Evolutionary conservation across 768 basidiomycete species (phyloP).

Genomic region (Cystofilobasidium ferigula): DNA sequence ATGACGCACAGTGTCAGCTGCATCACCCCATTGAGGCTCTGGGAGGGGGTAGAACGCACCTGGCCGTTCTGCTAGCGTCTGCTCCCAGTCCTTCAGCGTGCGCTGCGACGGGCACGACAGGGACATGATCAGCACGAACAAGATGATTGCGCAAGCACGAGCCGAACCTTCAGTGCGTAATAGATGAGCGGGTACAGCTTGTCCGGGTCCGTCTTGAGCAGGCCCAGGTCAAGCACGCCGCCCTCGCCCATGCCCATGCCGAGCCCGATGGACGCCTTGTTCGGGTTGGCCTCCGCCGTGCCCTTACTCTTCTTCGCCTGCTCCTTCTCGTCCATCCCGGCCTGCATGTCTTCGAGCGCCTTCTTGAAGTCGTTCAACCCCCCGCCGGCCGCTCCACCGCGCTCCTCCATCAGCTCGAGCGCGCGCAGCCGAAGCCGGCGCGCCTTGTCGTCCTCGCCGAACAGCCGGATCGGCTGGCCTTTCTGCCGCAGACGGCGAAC

Average conservation of each 20-base stretch:
- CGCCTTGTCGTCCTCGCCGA: constrained; percentile 92
- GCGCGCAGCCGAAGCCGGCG: constrained; percentile 78
- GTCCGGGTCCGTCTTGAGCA: constrained; percentile 84
- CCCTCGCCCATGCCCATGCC: constrained; percentile 39
- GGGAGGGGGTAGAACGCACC: constrained; percentile 45
- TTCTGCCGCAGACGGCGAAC: constrained; percentile 76
- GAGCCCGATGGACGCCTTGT: constrained; percentile 42
- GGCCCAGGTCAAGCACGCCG: constrained; percentile 57
- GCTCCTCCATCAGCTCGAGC: constrained; percentile 84
- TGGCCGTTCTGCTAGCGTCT: constrained; percentile 85
- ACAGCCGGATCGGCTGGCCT: constrained; percentile 86
- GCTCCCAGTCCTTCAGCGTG: constrained; percentile 89
- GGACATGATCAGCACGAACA: neutral
- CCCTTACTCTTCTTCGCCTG: constrained; percentile 37
- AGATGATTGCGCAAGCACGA: no score
- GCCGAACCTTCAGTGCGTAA: constrained; percentile 64
- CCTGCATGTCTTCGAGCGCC: constrained; percentile 43
- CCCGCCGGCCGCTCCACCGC: constrained; percentile 39
- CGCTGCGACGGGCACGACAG: constrained; percentile 8
- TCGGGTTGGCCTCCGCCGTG: constrained; percentile 14
- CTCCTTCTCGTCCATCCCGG: constrained; percentile 44
- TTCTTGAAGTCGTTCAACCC: constrained; percentile 74
- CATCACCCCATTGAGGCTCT: neutral
- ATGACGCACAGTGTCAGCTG: neutral
- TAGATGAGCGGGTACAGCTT: constrained; percentile 95